Conservation (phyloP, 805 yeast species). For the Cyberlindnera galapagoensis region DNA sequence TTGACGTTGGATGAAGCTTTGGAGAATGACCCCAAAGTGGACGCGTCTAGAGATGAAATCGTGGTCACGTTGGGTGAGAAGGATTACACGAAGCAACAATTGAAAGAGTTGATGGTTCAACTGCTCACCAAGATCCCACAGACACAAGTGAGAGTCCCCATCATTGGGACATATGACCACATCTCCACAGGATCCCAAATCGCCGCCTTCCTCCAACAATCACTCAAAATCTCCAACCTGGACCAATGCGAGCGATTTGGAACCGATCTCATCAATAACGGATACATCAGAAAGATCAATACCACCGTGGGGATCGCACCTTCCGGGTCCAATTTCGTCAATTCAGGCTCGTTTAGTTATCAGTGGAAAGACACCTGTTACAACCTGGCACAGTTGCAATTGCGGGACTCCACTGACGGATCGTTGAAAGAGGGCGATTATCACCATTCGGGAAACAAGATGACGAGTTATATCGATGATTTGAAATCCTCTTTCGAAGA, state of each 20-base stretch:
- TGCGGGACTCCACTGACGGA: slow-evolving; percentile 8
- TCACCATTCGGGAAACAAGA: slow-evolving; percentile 16
- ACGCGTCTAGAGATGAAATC: slow-evolving; percentile 17
- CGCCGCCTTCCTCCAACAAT: slow-evolving; percentile 50
- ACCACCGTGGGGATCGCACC: slow-evolving; percentile 61
- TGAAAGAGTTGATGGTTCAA: slow-evolving; percentile 35
- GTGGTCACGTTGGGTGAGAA: slow-evolving; percentile 29
- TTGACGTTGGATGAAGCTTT: slow-evolving; percentile 13
- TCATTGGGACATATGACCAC: slow-evolving; percentile 61
- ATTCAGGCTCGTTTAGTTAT: slow-evolving; percentile 64
- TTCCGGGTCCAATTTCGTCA: slow-evolving; percentile 61
- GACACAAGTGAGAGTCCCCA: slow-evolving; percentile 51
- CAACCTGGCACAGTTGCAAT: slow-evolving; percentile 38
- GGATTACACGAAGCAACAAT: slow-evolving; percentile 32
- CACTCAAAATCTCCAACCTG: slow-evolving; percentile 36
- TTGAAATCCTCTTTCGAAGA: slow-evolving; percentile 36
- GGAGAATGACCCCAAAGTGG: slow-evolving; percentile 13
- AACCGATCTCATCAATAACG: slow-evolving; percentile 57
- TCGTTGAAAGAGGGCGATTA: slow-evolving; percentile 24
- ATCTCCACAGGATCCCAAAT: slow-evolving; percentile 57
- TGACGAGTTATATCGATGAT: slow-evolving; percentile 18
- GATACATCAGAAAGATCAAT: slow-evolving; percentile 46
- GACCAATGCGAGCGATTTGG: slow-evolving; percentile 68
- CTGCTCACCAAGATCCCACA: slow-evolving; percentile 47
- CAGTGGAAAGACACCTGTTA: slow-evolving; percentile 77